These are phyloP conservation scores for Phytopythium helicoides DNA, from an alignment of 352 stramenopile species.

Conservation along the genomic window DNA sequence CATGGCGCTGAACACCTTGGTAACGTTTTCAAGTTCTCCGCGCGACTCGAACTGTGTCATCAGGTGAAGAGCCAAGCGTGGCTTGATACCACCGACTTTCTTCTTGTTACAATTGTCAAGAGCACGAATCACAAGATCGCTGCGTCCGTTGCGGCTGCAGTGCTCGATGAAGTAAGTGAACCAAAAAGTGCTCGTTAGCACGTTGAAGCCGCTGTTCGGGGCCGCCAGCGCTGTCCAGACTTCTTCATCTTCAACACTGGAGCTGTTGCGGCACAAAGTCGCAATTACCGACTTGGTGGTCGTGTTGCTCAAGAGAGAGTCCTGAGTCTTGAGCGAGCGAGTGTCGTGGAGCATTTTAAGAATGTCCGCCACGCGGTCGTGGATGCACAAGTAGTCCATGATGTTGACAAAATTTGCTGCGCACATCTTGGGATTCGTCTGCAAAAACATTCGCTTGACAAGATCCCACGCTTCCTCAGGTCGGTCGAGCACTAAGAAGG, in stretches of 20 bases:
- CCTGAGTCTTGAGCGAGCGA: conserved; percentile 23
- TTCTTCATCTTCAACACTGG: conserved; percentile 31
- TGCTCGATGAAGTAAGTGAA: conserved; percentile 39
- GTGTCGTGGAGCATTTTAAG: conserved; percentile 31
- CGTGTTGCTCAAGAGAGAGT: conserved; percentile 24
- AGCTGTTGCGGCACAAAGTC: conserved; percentile 28
- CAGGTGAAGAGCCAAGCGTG: conserved; percentile 4
- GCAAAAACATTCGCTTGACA: conserved; percentile 25
- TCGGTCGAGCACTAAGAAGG: conserved; percentile 47
- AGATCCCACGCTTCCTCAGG: conserved; percentile 35
- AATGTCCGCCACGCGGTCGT: conserved; percentile 30
- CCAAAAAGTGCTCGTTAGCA: conserved; percentile 32
- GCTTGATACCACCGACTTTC: conserved; percentile 4
- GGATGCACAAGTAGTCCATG: conserved; percentile 40
- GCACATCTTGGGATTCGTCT: conserved; percentile 22
- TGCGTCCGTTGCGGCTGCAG: conserved; percentile 30
- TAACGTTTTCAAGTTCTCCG: conserved; percentile 2
- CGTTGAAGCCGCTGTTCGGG: conserved; percentile 30
- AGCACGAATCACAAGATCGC: conserved; percentile 10
- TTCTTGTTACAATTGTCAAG: conserved; percentile 4
- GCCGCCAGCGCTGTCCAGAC: conserved; percentile 27
- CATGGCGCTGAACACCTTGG: conserved; percentile 2
- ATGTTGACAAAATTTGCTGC: conserved; percentile 36
- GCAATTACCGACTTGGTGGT: conserved; percentile 37
- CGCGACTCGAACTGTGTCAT: conserved; percentile 5